Base-by-base conservation (phyloP, 768 basidiomycete genomes). In the Rhizopogon vulgaris region DNA sequence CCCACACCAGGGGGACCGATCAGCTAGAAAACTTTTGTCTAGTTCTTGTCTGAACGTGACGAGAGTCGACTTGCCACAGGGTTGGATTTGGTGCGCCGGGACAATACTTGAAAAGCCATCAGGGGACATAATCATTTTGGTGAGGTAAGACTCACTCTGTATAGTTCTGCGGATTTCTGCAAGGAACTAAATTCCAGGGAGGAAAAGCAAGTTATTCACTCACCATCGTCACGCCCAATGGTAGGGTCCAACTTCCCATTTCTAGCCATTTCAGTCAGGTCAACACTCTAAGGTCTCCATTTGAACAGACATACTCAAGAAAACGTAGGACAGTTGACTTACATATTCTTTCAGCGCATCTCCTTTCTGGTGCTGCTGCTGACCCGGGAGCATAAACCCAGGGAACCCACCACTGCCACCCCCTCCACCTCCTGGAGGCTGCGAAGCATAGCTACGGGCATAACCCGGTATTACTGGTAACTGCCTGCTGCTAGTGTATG, bases 1-100 rank as follows among this genome's bases (percentile, higher is more conserved):
- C 93, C 93, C 11, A 94, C 90, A 52, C 93, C 93, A 3, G 92
- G 90, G 24, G 89, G 84, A 6, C 90, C 87, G 50, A 90, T 87
- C 41, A 90, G 77, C 85, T 87, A 53, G 8, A 38, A 18, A 48
- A 41, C 25, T 10, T 22, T 5, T 15, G 4, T 32, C 38, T 11
- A 30, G 28, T 28, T 10, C 7, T 15, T 24, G 27, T 8, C 14
- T 48, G 49, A 41, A 45, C n/a, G 37, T 22, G 41, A 38, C 3
- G 6, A 15, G 15, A 38, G 15, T 38, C 17, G 7, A 17, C 83
- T 47, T 67, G 84, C 88, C 58, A 94, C 90, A 4, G 92, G 93
- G 60, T 95, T 94, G 7, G 88, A 90, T 67, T 96, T 96, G 2
- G 93, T 95, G 60, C 94, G 69, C 39, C 92, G 76, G 24, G 90